Percentiles rank a stretch among this genome's conserved stretches.
phyloP scores from a whole-genome alignment of 768 basidiomycete species.

The Collybiopsis confluens region DNA sequence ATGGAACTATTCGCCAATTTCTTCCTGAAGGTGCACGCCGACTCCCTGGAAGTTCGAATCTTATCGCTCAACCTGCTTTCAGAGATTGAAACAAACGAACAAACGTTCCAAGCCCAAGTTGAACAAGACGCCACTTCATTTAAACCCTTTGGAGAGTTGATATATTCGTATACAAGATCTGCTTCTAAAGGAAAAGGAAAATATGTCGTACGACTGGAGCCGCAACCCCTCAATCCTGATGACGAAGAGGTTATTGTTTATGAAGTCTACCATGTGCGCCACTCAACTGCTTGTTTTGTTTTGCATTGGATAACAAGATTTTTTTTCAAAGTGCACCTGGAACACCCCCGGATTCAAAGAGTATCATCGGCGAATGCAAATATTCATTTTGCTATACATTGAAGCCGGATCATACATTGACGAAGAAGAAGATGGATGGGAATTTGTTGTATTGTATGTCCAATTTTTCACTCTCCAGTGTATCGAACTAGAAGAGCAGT shows the following conservation, averaged over 20 bases:
- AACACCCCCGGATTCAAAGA: constrained; percentile 84
- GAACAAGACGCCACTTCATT: constrained; percentile 77
- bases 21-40: constrained; percentile 59
- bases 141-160: constrained; percentile 68
- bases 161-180: constrained; percentile 73
- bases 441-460: constrained; percentile 81
- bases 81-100: constrained; percentile 72
- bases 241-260: constrained; percentile 65
- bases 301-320: not conserved
- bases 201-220: constrained; percentile 46
- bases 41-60: not conserved
- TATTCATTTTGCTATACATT: constrained; percentile 92
- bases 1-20: constrained; percentile 68
- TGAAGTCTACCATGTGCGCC: constrained; percentile 86
- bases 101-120: constrained; percentile 63
- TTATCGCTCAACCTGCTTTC: not conserved
- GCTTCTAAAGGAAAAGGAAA: constrained; percentile 41
- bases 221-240: constrained; percentile 37
- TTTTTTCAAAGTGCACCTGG: constrained; percentile 63
- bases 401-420: constrained; percentile 94
- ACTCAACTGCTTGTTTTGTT: not conserved
- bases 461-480: not conserved
- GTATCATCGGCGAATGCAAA: constrained; percentile 88
- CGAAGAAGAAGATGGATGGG: constrained; percentile 92
- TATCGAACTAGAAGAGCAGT: not conserved